Evolutionary conservation across 129 eudicot genomes (phyloP).

Genomic region (Artemisia tridentata): DNA sequence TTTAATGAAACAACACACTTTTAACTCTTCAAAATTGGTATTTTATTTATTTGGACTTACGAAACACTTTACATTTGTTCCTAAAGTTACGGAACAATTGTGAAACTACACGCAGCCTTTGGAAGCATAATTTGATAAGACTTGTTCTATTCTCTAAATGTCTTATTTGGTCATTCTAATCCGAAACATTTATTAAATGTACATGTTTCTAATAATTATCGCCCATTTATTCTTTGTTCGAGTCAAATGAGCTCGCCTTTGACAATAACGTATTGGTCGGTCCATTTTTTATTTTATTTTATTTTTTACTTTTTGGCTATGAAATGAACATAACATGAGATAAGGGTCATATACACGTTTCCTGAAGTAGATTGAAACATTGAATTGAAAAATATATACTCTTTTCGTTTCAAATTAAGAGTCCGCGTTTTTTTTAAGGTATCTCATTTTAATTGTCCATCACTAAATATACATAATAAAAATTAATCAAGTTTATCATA

Average conservation of each 20-base stretch:
- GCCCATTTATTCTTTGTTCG: not conserved
- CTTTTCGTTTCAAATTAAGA: no score
- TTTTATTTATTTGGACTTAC: not conserved
- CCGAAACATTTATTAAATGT: not conserved
- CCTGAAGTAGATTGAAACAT: slow-evolving; percentile 7
- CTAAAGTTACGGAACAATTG: slow-evolving; percentile 17
- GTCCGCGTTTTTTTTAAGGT: no score
- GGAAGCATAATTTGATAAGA: slow-evolving; percentile 7
- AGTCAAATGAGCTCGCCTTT: not conserved
- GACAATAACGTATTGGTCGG: not conserved
- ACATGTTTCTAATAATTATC: not conserved
- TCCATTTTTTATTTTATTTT: not conserved
- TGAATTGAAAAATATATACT: no score
- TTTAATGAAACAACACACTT: no score
- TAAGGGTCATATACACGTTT: slow-evolving; percentile 13
- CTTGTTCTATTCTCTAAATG: not conserved
- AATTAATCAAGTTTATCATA: no score
- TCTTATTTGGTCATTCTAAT: not conserved
- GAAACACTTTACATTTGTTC: slow-evolving; percentile 14
- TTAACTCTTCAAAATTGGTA: not conserved
- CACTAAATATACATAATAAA: no score
- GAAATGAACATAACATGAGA: slow-evolving; percentile 18
- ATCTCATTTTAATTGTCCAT: no score
- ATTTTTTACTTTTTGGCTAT: not conserved
- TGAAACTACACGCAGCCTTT: not conserved